These are phyloP conservation scores for Astrothelium subdiscretum DNA, from an alignment of 495 filamentous ascomycete genomes.

Conservation along the genomic window DNA sequence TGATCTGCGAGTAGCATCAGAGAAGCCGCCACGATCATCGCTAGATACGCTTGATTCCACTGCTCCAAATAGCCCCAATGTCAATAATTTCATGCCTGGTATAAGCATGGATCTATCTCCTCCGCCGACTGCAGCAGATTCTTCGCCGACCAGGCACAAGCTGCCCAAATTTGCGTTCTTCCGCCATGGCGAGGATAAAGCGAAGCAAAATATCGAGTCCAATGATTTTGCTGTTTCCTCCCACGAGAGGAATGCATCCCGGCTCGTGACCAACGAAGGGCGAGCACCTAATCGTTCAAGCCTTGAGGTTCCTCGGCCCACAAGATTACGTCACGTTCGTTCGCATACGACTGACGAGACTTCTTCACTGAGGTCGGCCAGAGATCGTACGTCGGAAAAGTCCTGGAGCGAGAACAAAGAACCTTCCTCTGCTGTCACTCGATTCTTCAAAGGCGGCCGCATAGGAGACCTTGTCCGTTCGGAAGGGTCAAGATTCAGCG, in stretches of 20 bases:
- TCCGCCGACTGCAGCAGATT: slow-evolving; percentile 2
- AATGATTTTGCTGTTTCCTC: slow-evolving; percentile 16
- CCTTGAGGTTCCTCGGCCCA: slow-evolving; percentile 7
- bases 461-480: slow-evolving; percentile 21
- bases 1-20: background rate
- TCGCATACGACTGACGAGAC: slow-evolving; percentile 4
- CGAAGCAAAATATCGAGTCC: slow-evolving; percentile 18
- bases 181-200: slow-evolving; percentile 13
- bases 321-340: background rate
- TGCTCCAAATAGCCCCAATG: slow-evolving; percentile 18
- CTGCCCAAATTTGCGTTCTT: slow-evolving; percentile 20
- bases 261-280: slow-evolving; percentile 1
- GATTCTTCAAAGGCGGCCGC: slow-evolving; percentile 27
- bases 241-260: slow-evolving; percentile 7
- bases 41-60: slow-evolving; percentile 22
- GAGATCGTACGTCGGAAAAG: background rate
- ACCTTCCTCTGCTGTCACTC: slow-evolving; percentile 18
- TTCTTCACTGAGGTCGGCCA: background rate
- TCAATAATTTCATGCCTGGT: slow-evolving; percentile 8
- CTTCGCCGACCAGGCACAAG: slow-evolving; percentile 13
- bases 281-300: slow-evolving; percentile 3
- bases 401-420: slow-evolving; percentile 11
- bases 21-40: slow-evolving; percentile 2
- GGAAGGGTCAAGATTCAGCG: slow-evolving; percentile 22
- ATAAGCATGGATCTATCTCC: slow-evolving; percentile 15